These are phyloP conservation scores for Lentinula novae-zelandiae DNA, from an alignment of 1,284 basidiomycete genomes.

Conservation along the genomic window DNA sequence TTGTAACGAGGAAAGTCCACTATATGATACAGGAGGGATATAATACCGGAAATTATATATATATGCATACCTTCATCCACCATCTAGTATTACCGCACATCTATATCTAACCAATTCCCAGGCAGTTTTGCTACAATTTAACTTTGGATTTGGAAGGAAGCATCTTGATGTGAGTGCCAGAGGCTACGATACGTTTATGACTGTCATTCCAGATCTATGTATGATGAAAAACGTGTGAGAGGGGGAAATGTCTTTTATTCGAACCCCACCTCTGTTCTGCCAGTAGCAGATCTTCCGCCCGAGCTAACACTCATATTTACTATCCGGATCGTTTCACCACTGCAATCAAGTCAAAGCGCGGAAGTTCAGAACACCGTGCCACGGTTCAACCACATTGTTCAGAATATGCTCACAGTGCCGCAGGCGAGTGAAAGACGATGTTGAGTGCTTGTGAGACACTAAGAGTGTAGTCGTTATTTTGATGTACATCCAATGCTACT, in stretches of 20 bases:
- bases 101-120: too few relatives aligned
- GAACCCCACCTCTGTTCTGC: conserved; percentile 42
- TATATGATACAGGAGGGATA: too few relatives aligned
- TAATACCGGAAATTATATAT: too few relatives aligned
- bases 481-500: conserved; percentile 27
- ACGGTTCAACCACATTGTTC: not conserved
- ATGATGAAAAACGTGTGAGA: not conserved
- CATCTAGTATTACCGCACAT: too few relatives aligned
- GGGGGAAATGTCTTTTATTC: not conserved
- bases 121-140: conserved; percentile 26
- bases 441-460: conserved; percentile 47
- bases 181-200: conserved; percentile 46
- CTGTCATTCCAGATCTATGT: conserved; percentile 55
- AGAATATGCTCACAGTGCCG: conserved; percentile 34
- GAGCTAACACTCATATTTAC: conserved; percentile 43
- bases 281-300: conserved; percentile 37
- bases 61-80: too few relatives aligned
- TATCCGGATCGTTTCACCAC: conserved; percentile 45
- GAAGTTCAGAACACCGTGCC: not conserved
- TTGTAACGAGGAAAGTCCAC: too few relatives aligned
- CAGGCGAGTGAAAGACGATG: conserved; percentile 51
- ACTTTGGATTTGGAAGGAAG: conserved; percentile 33
- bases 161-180: conserved; percentile 56
- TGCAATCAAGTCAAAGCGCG: conserved; percentile 18
- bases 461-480: conserved; percentile 22